Percentiles rank a stretch among this genome's conserved stretches.
phyloP scores from a whole-genome alignment of 1,139 yeast species.

The Arxiozyma bovina region DNA sequence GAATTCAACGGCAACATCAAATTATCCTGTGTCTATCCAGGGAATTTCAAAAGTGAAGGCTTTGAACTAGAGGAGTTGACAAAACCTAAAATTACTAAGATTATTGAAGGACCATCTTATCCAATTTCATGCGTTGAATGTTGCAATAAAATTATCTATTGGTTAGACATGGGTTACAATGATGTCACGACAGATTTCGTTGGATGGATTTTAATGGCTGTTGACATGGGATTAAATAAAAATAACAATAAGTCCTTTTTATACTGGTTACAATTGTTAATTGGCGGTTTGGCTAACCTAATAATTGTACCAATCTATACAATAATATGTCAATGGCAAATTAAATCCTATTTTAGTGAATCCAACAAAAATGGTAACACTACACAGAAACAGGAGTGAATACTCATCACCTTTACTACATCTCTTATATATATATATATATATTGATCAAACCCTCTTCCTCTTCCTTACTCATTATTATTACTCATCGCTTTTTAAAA shows the following conservation, averaged over 20 bases:
- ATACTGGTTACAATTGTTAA: conserved; percentile 42
- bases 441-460: neutral
- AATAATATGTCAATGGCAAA: conserved; percentile 47
- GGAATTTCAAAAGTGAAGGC: conserved; percentile 87
- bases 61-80: conserved; percentile 69
- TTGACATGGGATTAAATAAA: conserved; percentile 50
- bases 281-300: conserved; percentile 27
- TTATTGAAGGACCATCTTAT: conserved; percentile 75
- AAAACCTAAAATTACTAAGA: conserved; percentile 75
- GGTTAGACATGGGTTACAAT: conserved; percentile 58
- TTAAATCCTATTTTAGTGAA: conserved; percentile 37
- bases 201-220: conserved; percentile 72
- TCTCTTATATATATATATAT: neutral
- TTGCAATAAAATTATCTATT: conserved; percentile 49
- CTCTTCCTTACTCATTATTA: neutral
- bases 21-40: conserved; percentile 67
- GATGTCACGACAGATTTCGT: conserved; percentile 73
- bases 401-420: neutral
- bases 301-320: conserved; percentile 58
- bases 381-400: neutral
- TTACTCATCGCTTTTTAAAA: neutral
- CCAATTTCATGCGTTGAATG: conserved; percentile 64
- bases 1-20: conserved; percentile 42
- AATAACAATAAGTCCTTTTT: conserved; percentile 52
- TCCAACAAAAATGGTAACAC: neutral